Conservation (phyloP, 164 flowering plant genomes). For the Stephania yunnanensis region DNA sequence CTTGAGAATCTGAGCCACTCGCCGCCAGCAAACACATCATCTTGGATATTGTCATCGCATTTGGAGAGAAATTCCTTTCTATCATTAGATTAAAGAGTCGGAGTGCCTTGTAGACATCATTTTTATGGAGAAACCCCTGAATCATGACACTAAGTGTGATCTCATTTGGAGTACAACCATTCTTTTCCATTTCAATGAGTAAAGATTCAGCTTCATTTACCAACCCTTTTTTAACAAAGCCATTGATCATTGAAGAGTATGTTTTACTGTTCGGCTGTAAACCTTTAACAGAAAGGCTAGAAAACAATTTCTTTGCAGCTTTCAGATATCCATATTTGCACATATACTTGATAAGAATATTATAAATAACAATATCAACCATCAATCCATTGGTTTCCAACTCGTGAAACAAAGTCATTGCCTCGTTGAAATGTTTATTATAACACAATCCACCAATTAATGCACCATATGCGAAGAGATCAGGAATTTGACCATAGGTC, state of each 20-base stretch:
- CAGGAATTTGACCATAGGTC: background rate
- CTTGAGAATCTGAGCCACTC: background rate
- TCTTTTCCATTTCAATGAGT: slow-evolving; percentile 17
- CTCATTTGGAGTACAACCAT: slow-evolving; percentile 14
- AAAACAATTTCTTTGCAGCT: slow-evolving; percentile 15
- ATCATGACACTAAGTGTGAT: slow-evolving; percentile 13
- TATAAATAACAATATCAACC: slow-evolving; percentile 11
- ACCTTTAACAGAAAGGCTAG: slow-evolving; percentile 2
- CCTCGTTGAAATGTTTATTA: slow-evolving; percentile 16
- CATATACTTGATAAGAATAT: slow-evolving; percentile 16
- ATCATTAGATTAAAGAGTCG: slow-evolving; percentile 10
- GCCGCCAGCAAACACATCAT: slow-evolving; percentile 3
- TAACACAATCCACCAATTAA: background rate
- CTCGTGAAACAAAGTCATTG: slow-evolving; percentile 14
- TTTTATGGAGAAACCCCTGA: slow-evolving; percentile 9
- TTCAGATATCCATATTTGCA: slow-evolving; percentile 12
- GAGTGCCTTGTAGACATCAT: slow-evolving; percentile 1
- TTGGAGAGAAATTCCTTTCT: slow-evolving; percentile 9
- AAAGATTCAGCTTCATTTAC: slow-evolving; percentile 12
- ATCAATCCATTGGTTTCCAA: slow-evolving; percentile 8
- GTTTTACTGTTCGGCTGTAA: slow-evolving; percentile 14
- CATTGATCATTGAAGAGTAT: slow-evolving; percentile 18
- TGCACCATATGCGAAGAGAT: slow-evolving; percentile 7
- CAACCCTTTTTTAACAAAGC: slow-evolving; percentile 12
- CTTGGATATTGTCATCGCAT: background rate